These are phyloP conservation scores for Aspergillus sp. DNA, from an alignment of 2,329 filamentous ascomycete species.

Conservation along the genomic window DNA sequence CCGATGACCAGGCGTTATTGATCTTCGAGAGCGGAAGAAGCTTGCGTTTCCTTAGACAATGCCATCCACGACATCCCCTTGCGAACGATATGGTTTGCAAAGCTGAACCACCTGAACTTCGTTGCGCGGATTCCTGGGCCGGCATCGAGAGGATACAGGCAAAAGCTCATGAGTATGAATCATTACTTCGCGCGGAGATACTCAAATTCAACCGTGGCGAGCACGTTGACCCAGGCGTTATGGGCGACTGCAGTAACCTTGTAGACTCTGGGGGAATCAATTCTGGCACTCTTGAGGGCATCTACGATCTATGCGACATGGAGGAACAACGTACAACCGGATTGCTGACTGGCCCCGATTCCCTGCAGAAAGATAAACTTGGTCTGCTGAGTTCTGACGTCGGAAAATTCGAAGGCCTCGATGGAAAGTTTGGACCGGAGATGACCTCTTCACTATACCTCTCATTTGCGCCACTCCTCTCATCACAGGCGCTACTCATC, in stretches of 20 bases:
- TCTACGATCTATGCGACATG: slow-evolving; percentile 32
- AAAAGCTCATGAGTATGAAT: slow-evolving; percentile 45
- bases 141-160: slow-evolving; percentile 59
- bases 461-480: slow-evolving; percentile 68
- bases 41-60: slow-evolving; percentile 62
- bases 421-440: slow-evolving; percentile 29
- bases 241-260: not conserved
- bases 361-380: slow-evolving; percentile 24
- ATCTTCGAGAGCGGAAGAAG: slow-evolving; percentile 78
- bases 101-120: slow-evolving; percentile 50
- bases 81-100: slow-evolving; percentile 44
- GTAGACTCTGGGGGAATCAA: not conserved
- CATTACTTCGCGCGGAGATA: slow-evolving; percentile 30
- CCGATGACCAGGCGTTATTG: slow-evolving; percentile 58
- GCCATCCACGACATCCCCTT: slow-evolving; percentile 66
- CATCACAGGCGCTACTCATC: slow-evolving; percentile 67
- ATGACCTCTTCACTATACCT: slow-evolving; percentile 53
- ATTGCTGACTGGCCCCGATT: slow-evolving; percentile 16
- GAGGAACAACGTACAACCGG: slow-evolving; percentile 20
- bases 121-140: slow-evolving; percentile 68
- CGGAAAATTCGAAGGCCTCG: slow-evolving; percentile 7
- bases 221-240: slow-evolving; percentile 17
- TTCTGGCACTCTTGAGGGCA: slow-evolving; percentile 10
- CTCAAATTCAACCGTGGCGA: slow-evolving; percentile 28
- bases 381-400: slow-evolving; percentile 21